Base-by-base conservation (phyloP, 352 stramenopile species). In the Globisporangium rhizosaccharum region DNA sequence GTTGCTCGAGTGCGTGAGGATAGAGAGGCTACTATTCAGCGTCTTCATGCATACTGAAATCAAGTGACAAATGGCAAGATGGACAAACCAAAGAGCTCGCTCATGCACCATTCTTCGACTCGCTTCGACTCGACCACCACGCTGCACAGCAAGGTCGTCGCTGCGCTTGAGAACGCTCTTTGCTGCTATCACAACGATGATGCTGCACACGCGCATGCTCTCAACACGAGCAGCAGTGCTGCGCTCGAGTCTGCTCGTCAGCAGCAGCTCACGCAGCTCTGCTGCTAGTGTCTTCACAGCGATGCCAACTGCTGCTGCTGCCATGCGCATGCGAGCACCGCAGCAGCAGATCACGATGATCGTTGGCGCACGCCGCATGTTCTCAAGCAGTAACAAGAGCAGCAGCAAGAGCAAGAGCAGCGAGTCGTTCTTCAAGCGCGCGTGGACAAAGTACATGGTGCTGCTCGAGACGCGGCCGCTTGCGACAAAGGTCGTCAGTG, bases 401-500 rank as follows among this genome's bases (percentile, higher is more conserved):
- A 44, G 10, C 28, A 55, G 10, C 0, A 30, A 15, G 9, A 41
- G 39, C 17, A 57, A 33, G n/a, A 46, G 37, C 39, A 57, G 17
- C 8, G 41, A 57, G 20, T 26, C 26, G 20, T 20, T 68, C 3
- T 59, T 77, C 46, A 65, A 72, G 54, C 64, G 64, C 45, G 52
- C 57, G 53, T 91, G 82, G 84, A 56, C 67, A 48, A 67, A 59
- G 64, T 94, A 94, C 68, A 59, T 66, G 45, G 49, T 44, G 39
- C 57, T 88, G 39, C 62, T 94, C 39, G 78, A 79, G 60, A 78
- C 68, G 51, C 73, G 75, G 14, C 82, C 84, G 49, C 20, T 91
- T 25, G 42, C 56, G 18, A 92, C 82, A 46, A 94, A 94, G 70
- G 72, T 88, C 39, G 61, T 77, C 14, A 91, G 82, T 23, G 79